A percentile compares a stretch with the other conserved stretches of the same genome.
phyloP scores from a whole-genome alignment of 139 green algal genomes.

The Microglena sp. region DNA sequence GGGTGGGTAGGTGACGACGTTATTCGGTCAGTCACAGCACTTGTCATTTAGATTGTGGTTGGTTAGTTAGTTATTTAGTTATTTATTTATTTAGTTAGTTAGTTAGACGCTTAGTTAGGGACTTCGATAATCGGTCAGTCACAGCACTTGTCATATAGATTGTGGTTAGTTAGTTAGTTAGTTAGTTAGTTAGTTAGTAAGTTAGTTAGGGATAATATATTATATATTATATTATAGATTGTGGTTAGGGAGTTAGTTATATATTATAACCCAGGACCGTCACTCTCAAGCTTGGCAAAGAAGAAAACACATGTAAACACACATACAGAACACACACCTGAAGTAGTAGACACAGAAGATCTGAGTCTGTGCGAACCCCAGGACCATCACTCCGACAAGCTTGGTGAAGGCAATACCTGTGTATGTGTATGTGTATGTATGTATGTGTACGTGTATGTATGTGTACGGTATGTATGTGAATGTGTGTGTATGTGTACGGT shows the following conservation, averaged over 20 bases:
- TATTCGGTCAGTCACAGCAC: no score
- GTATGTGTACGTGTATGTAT: constrained; percentile 7
- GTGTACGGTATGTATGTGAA: background rate
- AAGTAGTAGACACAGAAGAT: constrained; percentile 54
- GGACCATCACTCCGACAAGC: constrained; percentile 67
- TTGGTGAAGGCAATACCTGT: constrained; percentile 81
- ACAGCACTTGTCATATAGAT: no score
- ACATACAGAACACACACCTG: constrained; percentile 2
- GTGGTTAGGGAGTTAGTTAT: no score
- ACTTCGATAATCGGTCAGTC: no score
- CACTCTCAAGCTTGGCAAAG: background rate
- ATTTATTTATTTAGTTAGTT: background rate
- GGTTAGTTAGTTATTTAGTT: background rate
- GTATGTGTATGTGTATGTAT: background rate
- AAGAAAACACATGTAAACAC: background rate
- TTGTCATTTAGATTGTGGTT: background rate
- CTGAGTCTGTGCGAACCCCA: constrained; percentile 60
- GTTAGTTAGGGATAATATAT: background rate
- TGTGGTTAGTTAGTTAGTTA: background rate
- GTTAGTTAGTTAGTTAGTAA: background rate
- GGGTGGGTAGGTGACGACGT: no score
- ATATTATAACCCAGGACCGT: no score
- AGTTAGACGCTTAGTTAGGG: no score
- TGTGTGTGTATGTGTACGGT: background rate
- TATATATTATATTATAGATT: background rate